Conservation (phyloP, 306 rosid genomes). For the Astragalus glycyphyllos region DNA sequence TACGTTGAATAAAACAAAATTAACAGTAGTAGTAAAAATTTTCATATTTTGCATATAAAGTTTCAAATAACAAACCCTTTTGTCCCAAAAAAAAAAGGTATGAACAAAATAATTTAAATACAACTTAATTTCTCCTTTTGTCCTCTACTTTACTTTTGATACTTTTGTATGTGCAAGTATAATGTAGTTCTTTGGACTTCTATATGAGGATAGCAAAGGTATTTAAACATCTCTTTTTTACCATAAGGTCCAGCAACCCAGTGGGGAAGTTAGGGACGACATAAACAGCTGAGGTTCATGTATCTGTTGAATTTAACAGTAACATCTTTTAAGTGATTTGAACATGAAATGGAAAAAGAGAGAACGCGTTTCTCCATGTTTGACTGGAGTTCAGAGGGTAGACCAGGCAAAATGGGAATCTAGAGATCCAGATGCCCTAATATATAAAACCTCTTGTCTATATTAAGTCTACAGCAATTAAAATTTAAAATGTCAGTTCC, state of each 20-base stretch:
- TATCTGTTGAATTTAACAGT: slow-evolving; percentile 18
- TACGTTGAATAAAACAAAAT: neutral
- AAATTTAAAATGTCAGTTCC: neutral
- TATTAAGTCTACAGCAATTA: slow-evolving; percentile 1
- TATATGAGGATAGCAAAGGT: slow-evolving; percentile 18
- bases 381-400: slow-evolving; percentile 31
- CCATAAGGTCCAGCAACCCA: slow-evolving; percentile 8
- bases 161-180: neutral
- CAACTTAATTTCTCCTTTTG: neutral
- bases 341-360: neutral
- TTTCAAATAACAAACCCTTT: slow-evolving; percentile 11
- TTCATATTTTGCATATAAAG: neutral
- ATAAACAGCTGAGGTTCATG: slow-evolving; percentile 13
- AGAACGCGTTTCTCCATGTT: neutral
- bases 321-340: slow-evolving; percentile 26
- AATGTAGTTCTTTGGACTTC: neutral
- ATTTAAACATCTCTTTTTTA: neutral
- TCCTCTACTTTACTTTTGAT: slow-evolving; percentile 23
- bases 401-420: slow-evolving; percentile 27
- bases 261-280: neutral
- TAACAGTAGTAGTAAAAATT: neutral
- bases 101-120: neutral
- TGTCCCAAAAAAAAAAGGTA: neutral
- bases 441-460: slow-evolving; percentile 1
- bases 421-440: slow-evolving; percentile 9